A percentile compares a stretch with the other conserved stretches of the same genome.
Conservation (phyloP, 2,329 filamentous ascomycete genomes). For the Fusarium solani-melongenae region DNA sequence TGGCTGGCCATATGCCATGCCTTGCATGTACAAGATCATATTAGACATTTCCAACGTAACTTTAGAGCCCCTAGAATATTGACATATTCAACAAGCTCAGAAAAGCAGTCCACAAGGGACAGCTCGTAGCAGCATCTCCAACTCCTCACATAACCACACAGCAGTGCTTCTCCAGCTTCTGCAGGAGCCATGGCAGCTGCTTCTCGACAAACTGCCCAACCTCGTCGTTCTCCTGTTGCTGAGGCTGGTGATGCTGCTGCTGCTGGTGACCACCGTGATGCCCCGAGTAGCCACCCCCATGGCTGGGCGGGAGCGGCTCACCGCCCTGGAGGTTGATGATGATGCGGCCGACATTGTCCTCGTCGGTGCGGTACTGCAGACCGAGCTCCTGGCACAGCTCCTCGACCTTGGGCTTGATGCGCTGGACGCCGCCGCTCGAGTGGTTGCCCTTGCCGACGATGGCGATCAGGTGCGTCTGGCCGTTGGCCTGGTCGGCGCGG, state of each 20-base stretch:
- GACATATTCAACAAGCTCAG: conserved; percentile 11
- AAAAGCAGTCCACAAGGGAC: conserved; percentile 1
- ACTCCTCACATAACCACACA: conserved; percentile 77
- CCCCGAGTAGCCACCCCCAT: conserved; percentile 50
- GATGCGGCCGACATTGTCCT: conserved; percentile 90
- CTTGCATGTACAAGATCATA: background rate
- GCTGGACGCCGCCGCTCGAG: conserved; percentile 82
- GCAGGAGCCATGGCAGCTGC: conserved; percentile 68
- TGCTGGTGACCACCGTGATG: conserved; percentile 55
- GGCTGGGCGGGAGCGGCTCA: conserved; percentile 63
- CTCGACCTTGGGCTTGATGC: conserved; percentile 95
- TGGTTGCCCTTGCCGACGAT: conserved; percentile 98
- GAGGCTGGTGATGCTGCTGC: conserved; percentile 53
- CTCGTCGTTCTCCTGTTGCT: conserved; percentile 63
- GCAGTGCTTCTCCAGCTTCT: conserved; percentile 75
- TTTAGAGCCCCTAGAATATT: conserved; percentile 5
- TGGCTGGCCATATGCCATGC: background rate
- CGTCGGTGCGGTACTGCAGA: conserved; percentile 85
- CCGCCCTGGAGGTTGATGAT: conserved; percentile 88
- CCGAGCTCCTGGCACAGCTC: conserved; percentile 85
- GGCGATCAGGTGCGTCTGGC: conserved; percentile 87
- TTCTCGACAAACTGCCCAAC: conserved; percentile 70
- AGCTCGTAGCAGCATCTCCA: conserved; percentile 16
- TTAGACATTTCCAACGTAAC: conserved; percentile 5
- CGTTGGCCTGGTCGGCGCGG: conserved; percentile 76